A percentile compares a stretch with the other conserved stretches of the same genome.
Evolutionary conservation across 2,329 filamentous ascomycete genomes (phyloP).

Genomic region (Diaporthe ilicicola): DNA sequence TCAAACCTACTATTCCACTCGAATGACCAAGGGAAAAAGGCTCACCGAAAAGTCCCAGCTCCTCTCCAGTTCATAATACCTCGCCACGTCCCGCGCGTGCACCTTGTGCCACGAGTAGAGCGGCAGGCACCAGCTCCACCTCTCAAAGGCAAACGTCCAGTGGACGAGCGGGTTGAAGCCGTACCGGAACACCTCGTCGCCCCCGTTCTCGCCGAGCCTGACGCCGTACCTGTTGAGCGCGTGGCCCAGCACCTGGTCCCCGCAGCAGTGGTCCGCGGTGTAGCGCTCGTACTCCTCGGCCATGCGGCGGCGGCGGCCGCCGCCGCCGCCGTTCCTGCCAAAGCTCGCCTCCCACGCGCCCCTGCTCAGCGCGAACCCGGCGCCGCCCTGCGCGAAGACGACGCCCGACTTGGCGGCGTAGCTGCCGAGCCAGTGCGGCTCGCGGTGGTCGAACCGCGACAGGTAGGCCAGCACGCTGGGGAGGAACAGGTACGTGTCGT

Average conservation of each 20-base stretch:
- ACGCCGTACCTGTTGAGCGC: conserved; percentile 24
- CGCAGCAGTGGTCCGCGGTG: conserved; percentile 22
- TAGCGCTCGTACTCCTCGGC: conserved; percentile 7
- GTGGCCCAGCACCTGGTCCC: conserved; percentile 25
- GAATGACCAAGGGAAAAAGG: background rate
- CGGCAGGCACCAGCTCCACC: conserved; percentile 23
- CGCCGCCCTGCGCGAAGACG: conserved; percentile 35
- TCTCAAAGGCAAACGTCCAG: conserved; percentile 15
- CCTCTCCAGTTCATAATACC: conserved; percentile 38
- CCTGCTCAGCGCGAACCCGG: conserved; percentile 27
- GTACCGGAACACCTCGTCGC: conserved; percentile 20
- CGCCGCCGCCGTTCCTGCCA: background rate
- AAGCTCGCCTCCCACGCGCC: conserved; percentile 26
- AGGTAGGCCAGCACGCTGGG: conserved; percentile 30
- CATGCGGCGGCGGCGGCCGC: too few species aligned
- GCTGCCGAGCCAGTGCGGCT: conserved; percentile 31
- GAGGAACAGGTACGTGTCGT: conserved; percentile 34
- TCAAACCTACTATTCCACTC: too few species aligned
- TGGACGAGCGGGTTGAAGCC: conserved; percentile 25
- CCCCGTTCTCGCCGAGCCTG: conserved; percentile 14
- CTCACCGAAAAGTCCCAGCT: conserved; percentile 36
- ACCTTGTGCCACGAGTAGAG: conserved; percentile 36
- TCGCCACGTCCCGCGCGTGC: conserved; percentile 38
- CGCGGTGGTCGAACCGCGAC: conserved; percentile 24
- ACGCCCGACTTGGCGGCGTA: conserved; percentile 30